These are phyloP conservation scores for Marasmius oreades DNA, from an alignment of 1,284 basidiomycete genomes.

Conservation along the genomic window DNA sequence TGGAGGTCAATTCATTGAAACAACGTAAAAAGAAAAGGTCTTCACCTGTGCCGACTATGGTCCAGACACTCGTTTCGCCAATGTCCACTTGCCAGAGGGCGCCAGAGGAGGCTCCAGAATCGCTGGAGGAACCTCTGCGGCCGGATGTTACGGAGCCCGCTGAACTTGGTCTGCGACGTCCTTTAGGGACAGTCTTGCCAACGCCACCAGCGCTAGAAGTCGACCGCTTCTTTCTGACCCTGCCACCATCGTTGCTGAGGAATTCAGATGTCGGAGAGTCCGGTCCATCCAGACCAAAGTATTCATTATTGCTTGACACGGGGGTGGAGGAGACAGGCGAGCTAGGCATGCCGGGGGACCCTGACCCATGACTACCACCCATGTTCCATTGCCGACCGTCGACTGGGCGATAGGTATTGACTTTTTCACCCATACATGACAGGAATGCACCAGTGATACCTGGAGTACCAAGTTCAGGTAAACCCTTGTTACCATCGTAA, in stretches of 20 bases:
- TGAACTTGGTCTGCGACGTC: conserved; percentile 63
- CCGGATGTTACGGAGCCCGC: conserved; percentile 67
- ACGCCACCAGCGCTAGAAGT: conserved; percentile 70
- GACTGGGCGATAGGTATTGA: conserved; percentile 82
- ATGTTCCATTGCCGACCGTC: conserved; percentile 75
- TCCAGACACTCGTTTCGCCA: conserved; percentile 90
- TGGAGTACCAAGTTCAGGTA: conserved; percentile 69
- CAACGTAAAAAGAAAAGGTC: conserved; percentile 8
- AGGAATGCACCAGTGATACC: conserved; percentile 77
- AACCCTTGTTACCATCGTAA: conserved; percentile 64
- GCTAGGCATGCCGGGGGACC: conserved; percentile 65
- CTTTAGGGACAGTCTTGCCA: conserved; percentile 56
- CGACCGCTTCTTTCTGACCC: conserved; percentile 77
- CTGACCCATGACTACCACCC: conserved; percentile 38
- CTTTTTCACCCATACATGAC: conserved; percentile 85
- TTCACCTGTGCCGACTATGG: conserved; percentile 85
- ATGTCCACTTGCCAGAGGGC: conserved; percentile 86
- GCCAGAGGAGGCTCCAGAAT: conserved; percentile 66
- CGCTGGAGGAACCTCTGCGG: conserved; percentile 60
- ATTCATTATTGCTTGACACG: conserved; percentile 59
- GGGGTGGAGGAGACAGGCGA: conserved; percentile 68
- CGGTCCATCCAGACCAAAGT: conserved; percentile 64
- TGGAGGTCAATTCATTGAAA: conserved; percentile 8
- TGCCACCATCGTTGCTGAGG: conserved; percentile 73
- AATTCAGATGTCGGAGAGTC: conserved; percentile 71